These are phyloP conservation scores for Phytophthora fragariae DNA, from an alignment of 352 stramenopile species.

Conservation along the genomic window DNA sequence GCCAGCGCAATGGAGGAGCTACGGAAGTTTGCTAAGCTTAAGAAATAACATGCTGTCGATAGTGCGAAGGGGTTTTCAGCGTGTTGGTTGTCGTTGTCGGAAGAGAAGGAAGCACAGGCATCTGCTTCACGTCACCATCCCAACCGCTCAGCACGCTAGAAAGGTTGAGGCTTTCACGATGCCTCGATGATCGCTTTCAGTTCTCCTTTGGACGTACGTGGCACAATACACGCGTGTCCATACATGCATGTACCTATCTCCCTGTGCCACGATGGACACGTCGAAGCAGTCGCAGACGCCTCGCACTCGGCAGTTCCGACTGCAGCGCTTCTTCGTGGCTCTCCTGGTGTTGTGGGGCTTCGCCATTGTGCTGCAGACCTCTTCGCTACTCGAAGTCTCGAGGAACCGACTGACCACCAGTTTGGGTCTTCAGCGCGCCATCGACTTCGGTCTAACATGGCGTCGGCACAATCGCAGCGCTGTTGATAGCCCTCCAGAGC, in stretches of 20 bases:
- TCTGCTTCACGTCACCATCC: conserved; percentile 24
- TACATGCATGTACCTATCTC: too few species aligned
- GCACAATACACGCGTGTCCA: too few species aligned
- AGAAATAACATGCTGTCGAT: conserved; percentile 11
- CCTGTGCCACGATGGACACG: conserved; percentile 14
- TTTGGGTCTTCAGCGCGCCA: conserved; percentile 11
- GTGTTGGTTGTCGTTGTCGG: not conserved
- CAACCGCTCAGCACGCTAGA: conserved; percentile 4
- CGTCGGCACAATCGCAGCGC: conserved; percentile 2
- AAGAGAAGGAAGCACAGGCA: conserved; percentile 19
- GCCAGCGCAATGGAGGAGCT: conserved; percentile 47
- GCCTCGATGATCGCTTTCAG: conserved; percentile 4
- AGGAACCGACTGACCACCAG: conserved; percentile 11
- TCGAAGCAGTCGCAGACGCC: not conserved
- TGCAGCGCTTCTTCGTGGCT: conserved; percentile 26
- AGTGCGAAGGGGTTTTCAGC: not conserved
- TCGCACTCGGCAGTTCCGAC: conserved; percentile 1
- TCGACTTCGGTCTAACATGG: conserved; percentile 16
- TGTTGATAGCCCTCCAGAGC: not conserved
- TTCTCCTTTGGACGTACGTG: not conserved
- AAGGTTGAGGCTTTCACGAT: conserved; percentile 2
- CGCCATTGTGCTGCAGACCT: conserved; percentile 24
- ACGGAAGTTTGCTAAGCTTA: conserved; percentile 24
- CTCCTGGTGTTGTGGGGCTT: conserved; percentile 30
- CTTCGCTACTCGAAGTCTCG: conserved; percentile 22